Conservation (phyloP, 2,329 filamentous ascomycete genomes). For the Dothiorella sarmentorum region DNA sequence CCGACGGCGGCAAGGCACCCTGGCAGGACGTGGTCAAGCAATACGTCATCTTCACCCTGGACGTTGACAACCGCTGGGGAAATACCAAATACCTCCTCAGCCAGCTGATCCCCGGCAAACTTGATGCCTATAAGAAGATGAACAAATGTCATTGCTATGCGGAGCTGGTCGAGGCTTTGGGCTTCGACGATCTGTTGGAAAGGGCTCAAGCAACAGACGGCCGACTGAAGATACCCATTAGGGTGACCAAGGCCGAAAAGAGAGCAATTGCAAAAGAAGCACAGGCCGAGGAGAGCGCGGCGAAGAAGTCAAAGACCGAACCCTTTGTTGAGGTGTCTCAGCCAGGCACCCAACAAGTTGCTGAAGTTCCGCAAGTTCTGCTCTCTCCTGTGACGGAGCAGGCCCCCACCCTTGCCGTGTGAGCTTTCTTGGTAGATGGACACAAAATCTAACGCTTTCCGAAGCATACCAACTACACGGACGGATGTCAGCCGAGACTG, state of each 20-base stretch:
- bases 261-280: constrained; percentile 5
- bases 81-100: constrained; percentile 91
- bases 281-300: background rate
- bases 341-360: background rate
- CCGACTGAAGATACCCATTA: constrained; percentile 40
- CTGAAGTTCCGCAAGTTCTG: background rate
- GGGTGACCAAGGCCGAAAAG: constrained; percentile 12
- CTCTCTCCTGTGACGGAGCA: background rate
- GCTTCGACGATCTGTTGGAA: constrained; percentile 60
- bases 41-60: constrained; percentile 70
- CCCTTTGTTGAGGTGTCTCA: background rate
- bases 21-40: constrained; percentile 76
- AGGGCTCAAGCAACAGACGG: constrained; percentile 64
- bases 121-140: constrained; percentile 59
- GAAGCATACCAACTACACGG: no score
- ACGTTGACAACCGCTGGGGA: constrained; percentile 78
- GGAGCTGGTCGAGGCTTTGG: constrained; percentile 64
- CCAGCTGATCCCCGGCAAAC: constrained; percentile 82
- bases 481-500: no score
- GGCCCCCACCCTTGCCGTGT: background rate
- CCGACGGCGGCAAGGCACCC: constrained; percentile 64
- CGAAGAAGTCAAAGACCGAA: background rate
- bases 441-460: no score
- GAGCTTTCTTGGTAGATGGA: no score
- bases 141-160: constrained; percentile 67